Conservation (phyloP, 2,329 filamentous ascomycete genomes). For the Fusarium sp. region DNA sequence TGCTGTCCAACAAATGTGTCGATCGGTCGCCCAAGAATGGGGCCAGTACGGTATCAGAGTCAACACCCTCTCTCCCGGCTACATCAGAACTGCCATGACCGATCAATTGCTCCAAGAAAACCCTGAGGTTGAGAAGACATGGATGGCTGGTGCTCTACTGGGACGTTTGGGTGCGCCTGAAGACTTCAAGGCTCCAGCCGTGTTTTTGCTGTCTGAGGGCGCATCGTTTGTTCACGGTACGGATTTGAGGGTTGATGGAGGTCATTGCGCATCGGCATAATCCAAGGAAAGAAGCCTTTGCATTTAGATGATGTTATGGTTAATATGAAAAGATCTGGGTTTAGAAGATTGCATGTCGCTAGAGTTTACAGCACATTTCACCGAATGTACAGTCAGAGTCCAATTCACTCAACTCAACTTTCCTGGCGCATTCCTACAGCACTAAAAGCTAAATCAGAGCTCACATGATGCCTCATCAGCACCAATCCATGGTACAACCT, state of each 20-base stretch:
- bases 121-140: slow-evolving; percentile 65
- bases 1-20: slow-evolving; percentile 71
- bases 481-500: not conserved
- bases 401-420: not conserved
- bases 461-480: not conserved
- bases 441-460: not conserved
- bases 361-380: not conserved
- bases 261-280: slow-evolving; percentile 62
- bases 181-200: slow-evolving; percentile 70
- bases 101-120: slow-evolving; percentile 60
- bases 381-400: not conserved
- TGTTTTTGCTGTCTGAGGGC: slow-evolving; percentile 71
- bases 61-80: slow-evolving; percentile 76
- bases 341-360: too few species aligned
- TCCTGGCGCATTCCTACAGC: not conserved
- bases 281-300: not conserved
- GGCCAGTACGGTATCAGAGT: slow-evolving; percentile 74
- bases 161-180: slow-evolving; percentile 68
- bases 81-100: slow-evolving; percentile 65
- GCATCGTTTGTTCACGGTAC: slow-evolving; percentile 72
- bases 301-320: too few species aligned
- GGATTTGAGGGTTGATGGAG: slow-evolving; percentile 71
- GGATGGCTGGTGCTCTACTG: slow-evolving; percentile 68
- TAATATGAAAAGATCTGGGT: too few species aligned
- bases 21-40: slow-evolving; percentile 75